Evolutionary conservation across 2,329 filamentous ascomycete species (phyloP).

Genomic region (Dothideomycetes sp.): DNA sequence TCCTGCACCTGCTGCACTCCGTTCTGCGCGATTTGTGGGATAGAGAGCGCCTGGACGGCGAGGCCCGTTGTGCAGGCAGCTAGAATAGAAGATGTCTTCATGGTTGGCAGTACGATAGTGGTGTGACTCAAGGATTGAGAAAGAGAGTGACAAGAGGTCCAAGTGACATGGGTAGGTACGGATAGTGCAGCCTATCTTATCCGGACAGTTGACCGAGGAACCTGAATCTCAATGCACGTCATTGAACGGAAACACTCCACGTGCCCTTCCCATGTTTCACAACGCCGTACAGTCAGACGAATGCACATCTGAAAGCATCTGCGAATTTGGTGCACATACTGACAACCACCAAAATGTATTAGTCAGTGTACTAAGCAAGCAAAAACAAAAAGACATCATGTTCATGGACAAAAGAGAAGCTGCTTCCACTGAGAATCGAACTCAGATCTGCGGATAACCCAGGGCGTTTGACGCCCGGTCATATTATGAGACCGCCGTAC

Average conservation of each 20-base stretch:
- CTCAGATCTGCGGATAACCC: not conserved
- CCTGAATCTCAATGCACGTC: no score
- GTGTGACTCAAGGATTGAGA: not conserved
- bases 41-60: conserved; percentile 15
- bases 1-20: conserved; percentile 17
- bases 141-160: conserved; percentile 1
- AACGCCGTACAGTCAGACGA: no score
- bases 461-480: not conserved
- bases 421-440: conserved; percentile 1
- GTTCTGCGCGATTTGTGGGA: conserved; percentile 15
- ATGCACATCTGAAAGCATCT: no score
- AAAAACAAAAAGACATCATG: no score
- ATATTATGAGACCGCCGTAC: not conserved
- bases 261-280: no score
- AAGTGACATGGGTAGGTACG: not conserved
- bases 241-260: no score
- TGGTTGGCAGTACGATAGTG: not conserved
- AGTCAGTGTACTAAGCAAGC: no score
- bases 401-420: not conserved
- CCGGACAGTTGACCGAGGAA: conserved; percentile 12
- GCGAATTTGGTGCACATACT: no score
- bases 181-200: not conserved
- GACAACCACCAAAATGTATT: no score
- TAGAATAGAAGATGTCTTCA: conserved; percentile 13
- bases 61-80: conserved; percentile 13